Evolutionary conservation across 805 yeast genomes (phyloP), one percentile per base, ranked within the genome.

Genomic region (Tetrapisispora nanseiensis): DNA sequence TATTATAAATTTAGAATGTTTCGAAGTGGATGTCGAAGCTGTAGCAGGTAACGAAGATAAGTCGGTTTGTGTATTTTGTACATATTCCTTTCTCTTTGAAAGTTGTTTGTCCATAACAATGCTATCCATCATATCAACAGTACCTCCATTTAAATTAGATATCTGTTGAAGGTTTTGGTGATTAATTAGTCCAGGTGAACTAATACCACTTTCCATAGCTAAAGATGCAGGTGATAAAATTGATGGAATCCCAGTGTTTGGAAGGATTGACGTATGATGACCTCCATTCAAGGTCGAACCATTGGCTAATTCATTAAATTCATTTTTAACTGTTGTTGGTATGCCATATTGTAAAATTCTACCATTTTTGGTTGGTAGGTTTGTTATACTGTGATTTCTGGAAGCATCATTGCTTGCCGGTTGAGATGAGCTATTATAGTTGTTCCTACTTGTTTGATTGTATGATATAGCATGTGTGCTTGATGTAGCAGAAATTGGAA

Each of bases 401-500:
- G 37, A 33, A 9, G 20, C 27, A n/a, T 9, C 18, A 21, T 11
- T 33, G 12, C 37, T 33, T 10, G 28, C 37, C 8, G 22, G 27
- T 22, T 33, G 37, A 22, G 18, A 33, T n/a, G 18, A 4, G 13
- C 15, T 15, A n/a, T 33, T 33, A 15, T 33, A 33, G 20, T 21
- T 33, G 20, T 21, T 21, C 12, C 28, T 33, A 6, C 20, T 6
- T 8, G 5, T 21, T 33, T 33, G 37, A 15, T 33, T 33, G 15
- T 33, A 22, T 6, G 37, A n/a, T 10, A 22, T 22, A n/a, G 28
- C 27, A n/a, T 20, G 22, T 13, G 37, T 13, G 13, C 37, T 33
- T 7, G 37, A 33, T 13, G 37, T 33, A 22, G 37, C 37, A 6
- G 37, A 33, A 22, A 33, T 33, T 33, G 37, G 37, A 22, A 33